Evolutionary conservation across 2,329 filamentous ascomycete genomes (phyloP).

Genomic region (Epicoccum nigrum): DNA sequence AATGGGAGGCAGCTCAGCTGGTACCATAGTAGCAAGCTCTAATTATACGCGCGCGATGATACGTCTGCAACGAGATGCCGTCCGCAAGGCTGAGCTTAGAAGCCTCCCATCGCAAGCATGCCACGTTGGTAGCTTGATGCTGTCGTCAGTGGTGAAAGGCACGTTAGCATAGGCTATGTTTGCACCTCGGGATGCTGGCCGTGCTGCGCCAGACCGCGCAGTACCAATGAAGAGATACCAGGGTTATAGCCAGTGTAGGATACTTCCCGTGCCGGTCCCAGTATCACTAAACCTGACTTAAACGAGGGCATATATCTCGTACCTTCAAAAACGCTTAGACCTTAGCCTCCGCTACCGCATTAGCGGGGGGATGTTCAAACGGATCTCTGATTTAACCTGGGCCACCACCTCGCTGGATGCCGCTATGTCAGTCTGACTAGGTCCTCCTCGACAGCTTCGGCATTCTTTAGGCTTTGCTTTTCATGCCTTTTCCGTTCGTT

Average conservation of each 20-base stretch:
- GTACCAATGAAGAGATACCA: background rate
- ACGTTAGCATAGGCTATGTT: slow-evolving; percentile 19
- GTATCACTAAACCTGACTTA: slow-evolving; percentile 14
- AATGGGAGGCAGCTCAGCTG: slow-evolving; percentile 38
- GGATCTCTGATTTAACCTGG: slow-evolving; percentile 22
- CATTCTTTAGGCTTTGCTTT: slow-evolving; percentile 26
- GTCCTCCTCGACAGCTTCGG: slow-evolving; percentile 25
- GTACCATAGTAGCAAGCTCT: slow-evolving; percentile 35
- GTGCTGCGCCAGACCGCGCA: slow-evolving; percentile 4
- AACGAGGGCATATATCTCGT: slow-evolving; percentile 5
- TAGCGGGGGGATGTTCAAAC: slow-evolving; percentile 27
- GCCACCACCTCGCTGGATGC: slow-evolving; percentile 3
- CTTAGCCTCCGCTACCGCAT: slow-evolving; percentile 17
- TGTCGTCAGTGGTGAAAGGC: slow-evolving; percentile 23
- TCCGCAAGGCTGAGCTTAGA: slow-evolving; percentile 28
- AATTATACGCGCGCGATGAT: slow-evolving; percentile 16
- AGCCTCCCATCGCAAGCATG: slow-evolving; percentile 22
- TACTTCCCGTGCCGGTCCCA: slow-evolving; percentile 27
- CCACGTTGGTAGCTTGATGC: slow-evolving; percentile 28
- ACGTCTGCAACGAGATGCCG: slow-evolving; percentile 17
- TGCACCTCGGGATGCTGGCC: slow-evolving; percentile 13
- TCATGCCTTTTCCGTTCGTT: slow-evolving; percentile 13
- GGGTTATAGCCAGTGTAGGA: slow-evolving; percentile 1
- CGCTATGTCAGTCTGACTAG: slow-evolving; percentile 12
- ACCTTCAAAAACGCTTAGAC: slow-evolving; percentile 22